These are phyloP conservation scores for Ochetophila trinervis DNA, from an alignment of 306 rosid species.

Conservation along the genomic window DNA sequence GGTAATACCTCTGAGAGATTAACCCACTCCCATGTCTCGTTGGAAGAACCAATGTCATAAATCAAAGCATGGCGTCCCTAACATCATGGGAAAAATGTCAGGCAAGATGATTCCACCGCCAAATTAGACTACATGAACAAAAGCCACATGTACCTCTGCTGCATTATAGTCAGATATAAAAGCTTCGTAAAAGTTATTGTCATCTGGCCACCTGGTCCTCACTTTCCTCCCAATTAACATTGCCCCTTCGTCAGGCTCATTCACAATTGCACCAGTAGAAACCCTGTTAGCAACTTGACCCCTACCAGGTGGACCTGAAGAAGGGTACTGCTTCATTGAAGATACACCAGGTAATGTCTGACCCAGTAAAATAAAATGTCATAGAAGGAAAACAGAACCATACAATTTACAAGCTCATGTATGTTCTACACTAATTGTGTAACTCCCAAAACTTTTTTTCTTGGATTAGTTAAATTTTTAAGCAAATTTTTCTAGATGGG, in stretches of 20 bases:
- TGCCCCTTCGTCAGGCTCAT: constrained; percentile 62
- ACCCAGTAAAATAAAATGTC: constrained; percentile 33
- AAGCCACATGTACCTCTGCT: constrained; percentile 47
- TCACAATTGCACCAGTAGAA: constrained; percentile 47
- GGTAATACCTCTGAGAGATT: constrained; percentile 81
- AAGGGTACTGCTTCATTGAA: constrained; percentile 68
- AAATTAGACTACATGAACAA: constrained; percentile 19
- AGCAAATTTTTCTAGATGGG: too few species aligned
- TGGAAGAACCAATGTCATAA: constrained; percentile 64
- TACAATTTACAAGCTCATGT: neutral
- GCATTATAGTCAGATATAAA: constrained; percentile 68
- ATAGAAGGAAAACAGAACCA: constrained; percentile 10
- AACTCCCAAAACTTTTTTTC: too few species aligned
- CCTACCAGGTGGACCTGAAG: constrained; percentile 72
- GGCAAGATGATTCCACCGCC: neutral
- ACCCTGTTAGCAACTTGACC: constrained; percentile 62
- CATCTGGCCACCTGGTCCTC: constrained; percentile 94
- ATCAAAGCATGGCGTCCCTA: constrained; percentile 85
- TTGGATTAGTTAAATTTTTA: too few species aligned
- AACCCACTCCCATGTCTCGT: constrained; percentile 90
- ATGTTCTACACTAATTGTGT: constrained; percentile 8
- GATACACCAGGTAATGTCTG: constrained; percentile 55
- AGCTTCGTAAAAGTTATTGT: constrained; percentile 91
- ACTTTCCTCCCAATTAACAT: constrained; percentile 71
- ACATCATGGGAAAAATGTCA: constrained; percentile 18